Base-by-base conservation (phyloP, 2,329 filamentous ascomycete genomes). In the Clarireedia sp. region DNA sequence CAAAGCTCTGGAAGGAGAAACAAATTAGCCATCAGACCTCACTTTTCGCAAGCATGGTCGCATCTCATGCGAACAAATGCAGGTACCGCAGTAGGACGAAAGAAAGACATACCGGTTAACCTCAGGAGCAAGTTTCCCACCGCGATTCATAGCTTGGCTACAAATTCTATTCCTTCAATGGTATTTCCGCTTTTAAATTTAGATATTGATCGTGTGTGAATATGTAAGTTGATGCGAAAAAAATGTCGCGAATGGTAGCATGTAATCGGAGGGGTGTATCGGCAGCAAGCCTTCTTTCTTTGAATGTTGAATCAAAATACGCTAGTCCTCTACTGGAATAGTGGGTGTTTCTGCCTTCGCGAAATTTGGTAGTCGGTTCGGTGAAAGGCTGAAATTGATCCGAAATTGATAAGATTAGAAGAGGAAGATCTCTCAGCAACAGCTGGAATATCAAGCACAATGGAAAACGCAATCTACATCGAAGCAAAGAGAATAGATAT, bases 111-210 rank as follows among this genome's bases (percentile, higher is more conserved):
- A 95, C 90, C 90, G 87, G 81, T 97, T 97, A 79, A 96, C 91
- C 88, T 99, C 94, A 77, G 94, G 91, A 78, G 91, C 91, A 82
- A 97, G 87, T 84, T 96, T 97, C 78, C 86, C 87, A 79, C 84
- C 85, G 78, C 89, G 87, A 90, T 86, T 95, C 90, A 95, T 95
- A 85, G 84, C 87, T 90, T 83, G 80, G 67, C 66, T 68, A 65
- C 58, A 57, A 50, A 54, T 43, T 54, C 45, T 49, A 8, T 50
- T 49, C 46, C 47, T 55, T 63, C 38, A 55, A 48, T 53, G 54
- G 51, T 59, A 38, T 26, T 36, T 44, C 29, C 29, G 29, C 29
- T 9, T 33, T 3, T 4, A 33, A 10, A 12, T 33, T 14, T 12
- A 33, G 29, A 33, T 33, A 33, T 3, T 12, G 29, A 33, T 33